phyloP scores from a whole-genome alignment of 202 grass and related monocot genomes.

The Alloteropsis angusta region DNA sequence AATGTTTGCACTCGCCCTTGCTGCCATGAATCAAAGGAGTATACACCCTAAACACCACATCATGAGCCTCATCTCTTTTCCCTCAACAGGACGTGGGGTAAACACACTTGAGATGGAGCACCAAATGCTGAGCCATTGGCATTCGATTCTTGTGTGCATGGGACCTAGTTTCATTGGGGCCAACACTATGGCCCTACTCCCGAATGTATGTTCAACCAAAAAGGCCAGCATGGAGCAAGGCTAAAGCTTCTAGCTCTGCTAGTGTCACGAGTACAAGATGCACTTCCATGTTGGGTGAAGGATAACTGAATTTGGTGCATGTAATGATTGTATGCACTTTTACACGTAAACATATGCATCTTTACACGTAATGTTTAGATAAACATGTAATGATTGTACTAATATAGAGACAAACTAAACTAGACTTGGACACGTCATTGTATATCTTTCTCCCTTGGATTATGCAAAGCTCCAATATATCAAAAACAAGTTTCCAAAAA shows the following conservation, averaged over 20 bases:
- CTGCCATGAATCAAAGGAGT: background rate
- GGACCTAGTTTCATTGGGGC: background rate
- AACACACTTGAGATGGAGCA: background rate
- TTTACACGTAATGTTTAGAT: background rate
- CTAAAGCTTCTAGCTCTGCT: too few relatives aligned
- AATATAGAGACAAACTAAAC: background rate
- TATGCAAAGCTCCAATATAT: background rate
- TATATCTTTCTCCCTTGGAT: background rate
- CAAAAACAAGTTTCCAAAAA: background rate
- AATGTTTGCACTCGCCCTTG: background rate
- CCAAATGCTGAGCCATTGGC: background rate
- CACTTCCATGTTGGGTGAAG: background rate
- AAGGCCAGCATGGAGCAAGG: too few relatives aligned
- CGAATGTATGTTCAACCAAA: background rate
- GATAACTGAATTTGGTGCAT: background rate
- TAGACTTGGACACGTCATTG: background rate
- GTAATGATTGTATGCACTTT: background rate
- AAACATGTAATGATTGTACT: background rate
- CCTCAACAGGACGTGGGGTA: background rate
- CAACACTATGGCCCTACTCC: background rate
- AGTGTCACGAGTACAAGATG: background rate
- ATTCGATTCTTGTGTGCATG: background rate
- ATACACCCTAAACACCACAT: background rate
- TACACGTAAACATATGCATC: background rate
- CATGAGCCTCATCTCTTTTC: background rate